Evolutionary conservation across 208 protist species (phyloP).

Genomic region (Trypanosoma lewisi): DNA sequence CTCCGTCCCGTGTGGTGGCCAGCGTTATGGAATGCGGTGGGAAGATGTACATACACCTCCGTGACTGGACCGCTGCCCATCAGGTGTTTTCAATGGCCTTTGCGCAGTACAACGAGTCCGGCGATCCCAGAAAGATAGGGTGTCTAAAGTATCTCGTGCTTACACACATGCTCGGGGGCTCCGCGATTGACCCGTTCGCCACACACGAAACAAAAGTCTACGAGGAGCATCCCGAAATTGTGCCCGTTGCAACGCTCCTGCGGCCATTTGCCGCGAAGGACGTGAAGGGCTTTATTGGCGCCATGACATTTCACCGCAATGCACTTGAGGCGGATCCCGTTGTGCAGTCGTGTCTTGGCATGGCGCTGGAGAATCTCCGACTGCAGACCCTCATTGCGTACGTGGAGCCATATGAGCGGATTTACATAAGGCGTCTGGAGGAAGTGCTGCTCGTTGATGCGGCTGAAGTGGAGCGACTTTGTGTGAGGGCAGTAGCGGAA

Average conservation of each 20-base stretch:
- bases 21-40: constrained; percentile 92
- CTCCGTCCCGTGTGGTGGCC: constrained; percentile 89
- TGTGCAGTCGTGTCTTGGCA: constrained; percentile 88
- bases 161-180: constrained; percentile 80
- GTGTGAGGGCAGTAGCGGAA: constrained; percentile 92
- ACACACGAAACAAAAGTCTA: constrained; percentile 89
- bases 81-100: constrained; percentile 93
- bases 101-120: constrained; percentile 93
- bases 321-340: constrained; percentile 86
- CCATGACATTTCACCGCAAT: constrained; percentile 64
- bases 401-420: constrained; percentile 85
- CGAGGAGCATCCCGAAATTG: constrained; percentile 87
- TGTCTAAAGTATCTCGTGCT: constrained; percentile 94
- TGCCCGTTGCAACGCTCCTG: constrained; percentile 90
- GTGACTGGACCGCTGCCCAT: constrained; percentile 90
- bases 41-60: constrained; percentile 80
- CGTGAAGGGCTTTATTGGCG: constrained; percentile 81
- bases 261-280: constrained; percentile 63
- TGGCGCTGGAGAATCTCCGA: constrained; percentile 90
- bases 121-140: constrained; percentile 63
- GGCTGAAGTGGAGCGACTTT: constrained; percentile 85
- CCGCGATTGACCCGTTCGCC: constrained; percentile 93
- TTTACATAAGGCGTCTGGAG: constrained; percentile 42
- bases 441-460: constrained; percentile 74
- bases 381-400: constrained; percentile 89